Base-by-base conservation (phyloP, 441 rosid species). In the Erodium chrysanthum region DNA sequence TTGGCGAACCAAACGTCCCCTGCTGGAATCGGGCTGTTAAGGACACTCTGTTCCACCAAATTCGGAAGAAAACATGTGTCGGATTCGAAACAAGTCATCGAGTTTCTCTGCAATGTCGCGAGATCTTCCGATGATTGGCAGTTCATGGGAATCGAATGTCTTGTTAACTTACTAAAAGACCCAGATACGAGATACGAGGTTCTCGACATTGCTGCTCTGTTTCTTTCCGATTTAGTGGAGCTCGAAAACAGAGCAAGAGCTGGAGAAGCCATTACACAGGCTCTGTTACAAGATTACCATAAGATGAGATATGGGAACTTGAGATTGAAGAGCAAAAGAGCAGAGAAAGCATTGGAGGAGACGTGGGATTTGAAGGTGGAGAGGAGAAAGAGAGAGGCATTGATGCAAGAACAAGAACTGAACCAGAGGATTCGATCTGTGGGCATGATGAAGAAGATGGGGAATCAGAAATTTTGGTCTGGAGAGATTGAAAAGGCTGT, bases 81-180 rank as follows among this genome's bases (percentile, higher is more conserved):
- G 0, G 66, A 66, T 17, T 68, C 68, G 2, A 73, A 61, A 69
- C 70, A 77, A 59, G 75, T 80, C n/a, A 71, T 91, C 4, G 70
- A 77, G 23, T 73, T 66, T 71, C 81, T 91, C 17, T 77, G 95
- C 75, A 80, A 83, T 48, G 77, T 81, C 21, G 77, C 96, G 58
- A 78, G 96, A 69, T 86, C 92, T 20, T 85, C 91, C 4, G 85
- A 82, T 75, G 84, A 88, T 73, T 89, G 92, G 90, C 91, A 82
- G 71, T 80, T 73, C 69, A 72, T 80, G 79, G 95, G 85, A 5
- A 80, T 92, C 67, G 96, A 89, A 68, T 84, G 84, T 31, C 87
- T 89, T 71, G 62, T 88, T 69, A 74, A 76, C 1, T 87, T 92
- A 54, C 88, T 92, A 46, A 86, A 81, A 75, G 97, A 88, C 78